Evolutionary conservation across 2,329 filamentous ascomycete species (phyloP), one percentile per base, ranked within the genome.

Genomic region (Didymella sp.): DNA sequence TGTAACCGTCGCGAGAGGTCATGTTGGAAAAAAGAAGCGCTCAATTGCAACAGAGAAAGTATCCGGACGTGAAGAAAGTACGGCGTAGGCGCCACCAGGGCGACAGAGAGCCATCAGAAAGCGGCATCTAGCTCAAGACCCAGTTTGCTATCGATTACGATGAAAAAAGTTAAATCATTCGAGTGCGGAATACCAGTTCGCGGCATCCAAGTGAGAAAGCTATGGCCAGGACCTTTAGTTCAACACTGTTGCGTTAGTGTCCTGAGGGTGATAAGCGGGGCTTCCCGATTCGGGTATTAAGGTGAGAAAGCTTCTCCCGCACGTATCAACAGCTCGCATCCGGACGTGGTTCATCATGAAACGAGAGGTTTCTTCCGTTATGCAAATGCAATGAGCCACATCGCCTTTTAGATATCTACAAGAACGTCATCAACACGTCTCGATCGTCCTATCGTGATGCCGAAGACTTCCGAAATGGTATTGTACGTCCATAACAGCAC

Each of bases 1-100:
- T 52, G 49, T 59, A 67, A 6, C 67, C 67, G 47, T 71, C 68
- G 27, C 62, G 56, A 17, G 65, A 65, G 35, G 50, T 59, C 65
- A 67, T 68, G n/a, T 43, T 27, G 12, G 21, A 21, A 7, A n/a
- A 11, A 2, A 13, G 27, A 12, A 8, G 12, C 24, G 38, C 25
- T 44, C 17, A 31, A 21, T n/a, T 28, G 30, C 12, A 37, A 30
- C 9, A 45, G 7, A 31, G 24, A 37, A 41, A 24, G 19, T 6
- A 13, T 4, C 17, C 6, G 12, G 6, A 13, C 25, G 24, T 27
- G 9, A 24, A 52, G 33, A 30, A 38, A 11, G 6, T 28, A 2
- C 11, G 7, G 41, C 24, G 15, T 12, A 13, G 24, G 17, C 30
- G 17, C 12, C 4, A 40, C 24, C 5, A 33, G 19, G 13, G 12